Base-by-base conservation (phyloP, 2,329 filamentous ascomycete species). In the Colletotrichum musicola region DNA sequence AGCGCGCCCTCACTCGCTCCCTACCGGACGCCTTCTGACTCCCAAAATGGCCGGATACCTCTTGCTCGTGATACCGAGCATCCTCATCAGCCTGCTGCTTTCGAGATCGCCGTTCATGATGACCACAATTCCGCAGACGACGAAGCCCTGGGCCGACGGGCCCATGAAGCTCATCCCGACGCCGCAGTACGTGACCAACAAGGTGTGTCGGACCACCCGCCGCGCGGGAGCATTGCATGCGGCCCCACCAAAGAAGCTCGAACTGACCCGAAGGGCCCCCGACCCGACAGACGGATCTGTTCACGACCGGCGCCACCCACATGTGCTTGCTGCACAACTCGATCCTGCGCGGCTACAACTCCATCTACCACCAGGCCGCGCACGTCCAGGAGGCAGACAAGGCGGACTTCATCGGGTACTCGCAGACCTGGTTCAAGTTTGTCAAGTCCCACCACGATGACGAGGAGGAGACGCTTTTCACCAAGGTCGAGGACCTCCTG, bases 331-430 rank as follows among this genome's bases (percentile, higher is more conserved):
- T 89, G 57, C 88, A 91, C 81, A 91, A 91, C 73, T 80, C 85
- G 64, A 86, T 91, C 73, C 85, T 90, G 71, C 86, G 89, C 49
- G 87, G 88, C 62, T 89, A 87, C 81, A 91, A 91, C 77, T 86
- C 83, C 73, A 89, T 91, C 74, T 89, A 87, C 75, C 83, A 85
- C 47, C 89, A 90, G 75, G 88, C 87, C 1, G 82, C 83, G 12
- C 80, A 85, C 72, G 77, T 90, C 49, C 75, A 81, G 10, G 81
- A 83, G 2, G 75, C 76, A n/a, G 87, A 90, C 75, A 84, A 84
- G 75, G 75, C 78, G 55, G 85, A 86, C 75, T 91, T 91, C 72
- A 77, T 90, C 61, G 83, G 82, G 18, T 91, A 90, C 77, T 80
- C 81, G 35, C 79, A 86, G 60, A 85, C 87, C 0, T 90, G 87